Evolutionary conservation across 225 moss, liverwort and hornwort genomes (phyloP).

Genomic region (Straminergon stramineum): DNA sequence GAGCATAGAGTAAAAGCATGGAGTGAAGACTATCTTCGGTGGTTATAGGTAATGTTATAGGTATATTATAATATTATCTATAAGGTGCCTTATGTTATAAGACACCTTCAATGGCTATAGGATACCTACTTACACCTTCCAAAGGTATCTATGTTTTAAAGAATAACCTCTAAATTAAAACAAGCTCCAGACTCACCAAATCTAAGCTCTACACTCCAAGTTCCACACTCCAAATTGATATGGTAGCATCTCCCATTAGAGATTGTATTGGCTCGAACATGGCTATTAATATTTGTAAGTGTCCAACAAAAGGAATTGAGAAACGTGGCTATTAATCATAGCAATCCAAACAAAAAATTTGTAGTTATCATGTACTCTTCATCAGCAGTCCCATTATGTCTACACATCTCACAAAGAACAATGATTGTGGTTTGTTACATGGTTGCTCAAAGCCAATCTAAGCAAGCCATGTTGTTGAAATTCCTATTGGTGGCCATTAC

Average conservation of each 20-base stretch:
- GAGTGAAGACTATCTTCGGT: no score
- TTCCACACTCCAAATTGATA: no score
- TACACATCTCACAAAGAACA: not conserved
- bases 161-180: no score
- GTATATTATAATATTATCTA: no score
- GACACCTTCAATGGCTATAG: no score
- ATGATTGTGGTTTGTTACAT: not conserved
- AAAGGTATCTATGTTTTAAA: no score
- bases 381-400: fast-evolving
- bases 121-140: no score
- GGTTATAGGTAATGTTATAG: no score
- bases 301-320: not conserved
- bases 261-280: fast-evolving
- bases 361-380: fast-evolving
- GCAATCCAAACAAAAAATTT: fast-evolving
- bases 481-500: fast-evolving
- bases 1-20: no score
- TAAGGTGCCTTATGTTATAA: no score
- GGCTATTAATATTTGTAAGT: not conserved
- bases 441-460: fast-evolving
- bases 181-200: no score
- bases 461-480: not conserved
- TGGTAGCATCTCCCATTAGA: not conserved
- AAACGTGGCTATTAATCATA: not conserved
- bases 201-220: no score